Percentiles rank a stretch among this genome's conserved stretches.
phyloP scores from a whole-genome alignment of 2,329 filamentous ascomycete genomes.

The Tolypocladium nubicola region DNA sequence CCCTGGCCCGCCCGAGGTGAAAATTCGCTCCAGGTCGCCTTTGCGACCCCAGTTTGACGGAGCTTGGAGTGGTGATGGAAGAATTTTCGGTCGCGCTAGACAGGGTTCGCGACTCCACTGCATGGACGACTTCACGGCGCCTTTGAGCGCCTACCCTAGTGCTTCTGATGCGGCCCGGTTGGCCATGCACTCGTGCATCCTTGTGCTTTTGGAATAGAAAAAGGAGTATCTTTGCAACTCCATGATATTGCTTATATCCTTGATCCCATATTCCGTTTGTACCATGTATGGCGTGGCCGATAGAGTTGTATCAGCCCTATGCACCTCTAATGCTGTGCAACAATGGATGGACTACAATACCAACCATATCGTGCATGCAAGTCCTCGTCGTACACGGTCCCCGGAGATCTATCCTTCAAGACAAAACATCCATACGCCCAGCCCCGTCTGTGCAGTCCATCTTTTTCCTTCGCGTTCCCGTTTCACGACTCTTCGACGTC shows the following conservation, averaged over 20 bases:
- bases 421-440: not conserved
- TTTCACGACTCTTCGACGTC: not conserved
- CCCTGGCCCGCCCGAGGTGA: not conserved
- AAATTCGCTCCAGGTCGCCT: not conserved
- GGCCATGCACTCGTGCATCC: too few relatives aligned
- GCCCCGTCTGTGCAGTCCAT: not conserved
- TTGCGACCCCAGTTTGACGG: not conserved
- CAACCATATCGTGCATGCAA: not conserved
- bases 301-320: too few relatives aligned
- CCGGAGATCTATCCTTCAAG: not conserved
- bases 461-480: not conserved
- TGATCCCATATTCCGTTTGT: too few relatives aligned
- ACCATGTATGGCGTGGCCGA: too few relatives aligned
- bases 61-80: not conserved
- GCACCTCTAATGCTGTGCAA: too few relatives aligned
- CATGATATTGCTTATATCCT: too few relatives aligned
- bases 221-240: too few relatives aligned
- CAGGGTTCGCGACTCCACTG: not conserved
- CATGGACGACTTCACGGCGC: not conserved
- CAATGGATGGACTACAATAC: too few relatives aligned
- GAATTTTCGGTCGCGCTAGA: not conserved
- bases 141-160: not conserved
- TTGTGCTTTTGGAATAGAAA: too few relatives aligned
- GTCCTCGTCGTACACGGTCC: not conserved
- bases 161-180: not conserved